Evolutionary conservation across 345 rosid species (phyloP).

Genomic region (Eutrema heterophyllum): DNA sequence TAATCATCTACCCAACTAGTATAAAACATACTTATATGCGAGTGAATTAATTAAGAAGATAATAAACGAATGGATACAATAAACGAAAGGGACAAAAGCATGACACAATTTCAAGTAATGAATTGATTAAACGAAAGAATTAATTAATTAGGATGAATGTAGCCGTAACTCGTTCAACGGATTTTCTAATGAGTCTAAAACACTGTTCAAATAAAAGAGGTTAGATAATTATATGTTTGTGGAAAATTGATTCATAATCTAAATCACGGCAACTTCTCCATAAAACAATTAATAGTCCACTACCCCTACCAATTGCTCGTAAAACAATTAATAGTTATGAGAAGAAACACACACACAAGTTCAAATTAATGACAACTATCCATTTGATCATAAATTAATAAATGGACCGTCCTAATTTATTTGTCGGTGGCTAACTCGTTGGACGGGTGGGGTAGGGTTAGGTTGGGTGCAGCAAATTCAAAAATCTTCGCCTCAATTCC

Average conservation of each 20-base stretch:
- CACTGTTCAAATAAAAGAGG: too few relatives aligned
- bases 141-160: not conserved
- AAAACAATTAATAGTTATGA: not conserved
- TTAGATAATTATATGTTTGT: too few relatives aligned
- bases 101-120: not conserved
- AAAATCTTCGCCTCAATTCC: not conserved
- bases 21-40: not conserved
- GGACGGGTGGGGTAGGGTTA: constrained; percentile 16
- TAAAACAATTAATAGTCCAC: too few relatives aligned
- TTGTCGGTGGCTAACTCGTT: constrained; percentile 12
- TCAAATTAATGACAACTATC: too few relatives aligned
- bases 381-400: not conserved
- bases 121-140: not conserved
- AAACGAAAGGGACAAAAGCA: constrained; percentile 21
- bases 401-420: constrained; percentile 22
- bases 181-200: too few relatives aligned
- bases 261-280: too few relatives aligned
- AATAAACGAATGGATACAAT: constrained; percentile 1
- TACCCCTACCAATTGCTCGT: not conserved
- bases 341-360: too few relatives aligned
- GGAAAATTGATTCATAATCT: too few relatives aligned
- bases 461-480: constrained; percentile 21
- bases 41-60: not conserved
- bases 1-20: not conserved
- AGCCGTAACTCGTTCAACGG: not conserved